Evolutionary conservation across 2,329 filamentous ascomycete species (phyloP), one percentile per base, ranked within the genome.

Genomic region (Botryotinia narcissicola): DNA sequence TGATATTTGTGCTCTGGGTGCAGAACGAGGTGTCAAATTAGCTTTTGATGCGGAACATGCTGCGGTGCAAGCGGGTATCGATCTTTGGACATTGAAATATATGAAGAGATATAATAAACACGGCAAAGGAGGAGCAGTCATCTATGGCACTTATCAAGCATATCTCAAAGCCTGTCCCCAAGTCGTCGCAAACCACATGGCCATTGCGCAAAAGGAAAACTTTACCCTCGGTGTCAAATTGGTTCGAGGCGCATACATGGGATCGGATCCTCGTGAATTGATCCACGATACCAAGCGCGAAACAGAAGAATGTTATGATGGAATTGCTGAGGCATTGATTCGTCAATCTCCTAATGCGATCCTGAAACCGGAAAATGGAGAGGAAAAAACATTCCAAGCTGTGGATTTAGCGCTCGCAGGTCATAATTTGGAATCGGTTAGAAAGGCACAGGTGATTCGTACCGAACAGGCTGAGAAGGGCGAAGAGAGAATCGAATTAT

Each of bases 41-140:
- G 88, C 97, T 3, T 93, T 97, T 75, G 93, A 97, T 76, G 95
- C 94, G 1, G 95, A 98, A 83, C 93, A 97, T 82, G 90, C 91
- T 73, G 87, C 88, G 72, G 87, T 96, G 44, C 93, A 97, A 83
- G 84, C 87, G 9, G 93, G 93, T 12, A 95, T 97, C 75, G 91
- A 96, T 80, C 87, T 89, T 77, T 95, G 94, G 92, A 93, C 91
- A 8, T 82, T 96, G 68, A 83, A 87, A n/a, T 91, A 94, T 77
- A 93, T 94, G 85, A 88, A 89, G 78, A 89, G 88, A 80, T 95
- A 93, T 85, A 97, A 97, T 84, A 87, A 84, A 75, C 84, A 82
- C 10, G 84, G 82, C 0, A 78, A 82, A 1, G 87, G 87, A 46
- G 85, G 87, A 71, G 91, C 92, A 5, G 87, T 95, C 70, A 86